Conservation (phyloP, 2,329 filamentous ascomycete genomes). For the Graphilbum fragrans region DNA sequence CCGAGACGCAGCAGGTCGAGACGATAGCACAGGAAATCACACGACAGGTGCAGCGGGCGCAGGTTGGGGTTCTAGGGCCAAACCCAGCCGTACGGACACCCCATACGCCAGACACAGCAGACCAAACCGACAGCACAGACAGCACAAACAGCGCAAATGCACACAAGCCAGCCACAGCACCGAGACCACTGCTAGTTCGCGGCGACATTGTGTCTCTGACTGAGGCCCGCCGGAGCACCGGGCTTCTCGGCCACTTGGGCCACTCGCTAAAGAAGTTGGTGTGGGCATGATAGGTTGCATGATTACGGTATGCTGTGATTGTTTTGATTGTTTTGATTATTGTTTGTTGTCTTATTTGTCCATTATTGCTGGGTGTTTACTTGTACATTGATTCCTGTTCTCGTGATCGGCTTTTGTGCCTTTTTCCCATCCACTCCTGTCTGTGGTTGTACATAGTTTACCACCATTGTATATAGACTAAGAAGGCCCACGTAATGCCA, state of each 20-base stretch:
- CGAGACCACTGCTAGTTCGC: conserved; percentile 37
- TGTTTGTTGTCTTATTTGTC: too few relatives aligned
- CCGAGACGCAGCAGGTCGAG: conserved; percentile 43
- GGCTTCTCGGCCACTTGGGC: conserved; percentile 73
- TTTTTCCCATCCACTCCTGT: too few relatives aligned
- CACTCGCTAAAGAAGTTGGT: conserved; percentile 91
- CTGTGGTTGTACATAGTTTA: too few relatives aligned
- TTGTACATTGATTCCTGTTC: too few relatives aligned
- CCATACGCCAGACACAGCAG: not conserved
- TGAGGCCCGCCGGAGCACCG: conserved; percentile 79
- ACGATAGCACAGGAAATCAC: conserved; percentile 68
- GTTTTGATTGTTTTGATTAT: not conserved
- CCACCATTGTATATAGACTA: too few relatives aligned
- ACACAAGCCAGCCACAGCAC: conserved; percentile 17
- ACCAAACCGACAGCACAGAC: too few relatives aligned
- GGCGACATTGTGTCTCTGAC: conserved; percentile 70
- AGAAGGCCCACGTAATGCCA: too few relatives aligned
- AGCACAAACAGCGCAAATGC: not conserved
- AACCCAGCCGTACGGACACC: too few relatives aligned
- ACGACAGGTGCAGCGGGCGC: conserved; percentile 41
- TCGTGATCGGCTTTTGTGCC: too few relatives aligned
- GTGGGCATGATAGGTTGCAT: conserved; percentile 63
- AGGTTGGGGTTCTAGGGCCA: too few relatives aligned
- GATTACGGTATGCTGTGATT: not conserved
- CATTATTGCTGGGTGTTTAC: too few relatives aligned